Evolutionary conservation across 805 yeast genomes (phyloP), one percentile per base, ranked within the genome.

Genomic region (Starmerella tilneyi): DNA sequence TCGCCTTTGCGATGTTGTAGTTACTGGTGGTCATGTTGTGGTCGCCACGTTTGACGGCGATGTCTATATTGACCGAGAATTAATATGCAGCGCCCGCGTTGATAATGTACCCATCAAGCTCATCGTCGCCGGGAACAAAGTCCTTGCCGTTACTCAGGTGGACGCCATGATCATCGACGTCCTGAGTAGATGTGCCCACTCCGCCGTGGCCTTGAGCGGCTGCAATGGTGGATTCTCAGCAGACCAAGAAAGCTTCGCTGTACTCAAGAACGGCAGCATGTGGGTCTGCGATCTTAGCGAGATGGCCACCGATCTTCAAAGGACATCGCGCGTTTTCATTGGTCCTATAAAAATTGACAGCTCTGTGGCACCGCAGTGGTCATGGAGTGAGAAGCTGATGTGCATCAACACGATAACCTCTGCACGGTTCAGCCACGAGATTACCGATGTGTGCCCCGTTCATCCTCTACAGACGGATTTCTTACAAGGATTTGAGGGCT

Each of bases 241-340:
- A 21, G 40, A 36, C n/a, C 15, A 24, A 9, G 21, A 15, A 15
- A 24, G 22, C 7, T 24, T 36, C 16, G 40, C 40, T 9, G 30
- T 36, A 2, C 29, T 36, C 9, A 36, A 24, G 24, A 36, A 36
- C 17, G 40, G 40, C 4, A 36, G 19, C n/a, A 36, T 36, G 40
- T 36, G 40, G 40, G 40, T 36, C 6, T 36, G 40, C 21, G 40
- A 36, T 15, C 29, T 36, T n/a, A 17, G 17, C 9, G n/a, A 24
- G n/a, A 24, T 36, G 13, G 30, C 17, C 4, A 7, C 11, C 3
- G 24, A 22, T 15, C 16, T 22, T 11, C 22, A 17, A 16, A 36
- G 12, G 17, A n/a, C 29, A n/a, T 36, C 40, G 20, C 40, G 16
- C 23, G 16, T 23, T 4, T 24, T 36, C 17, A 36, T 36, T 8